Evolutionary conservation across 2,329 filamentous ascomycete species (phyloP).

Genomic region (Fusarium graminum): DNA sequence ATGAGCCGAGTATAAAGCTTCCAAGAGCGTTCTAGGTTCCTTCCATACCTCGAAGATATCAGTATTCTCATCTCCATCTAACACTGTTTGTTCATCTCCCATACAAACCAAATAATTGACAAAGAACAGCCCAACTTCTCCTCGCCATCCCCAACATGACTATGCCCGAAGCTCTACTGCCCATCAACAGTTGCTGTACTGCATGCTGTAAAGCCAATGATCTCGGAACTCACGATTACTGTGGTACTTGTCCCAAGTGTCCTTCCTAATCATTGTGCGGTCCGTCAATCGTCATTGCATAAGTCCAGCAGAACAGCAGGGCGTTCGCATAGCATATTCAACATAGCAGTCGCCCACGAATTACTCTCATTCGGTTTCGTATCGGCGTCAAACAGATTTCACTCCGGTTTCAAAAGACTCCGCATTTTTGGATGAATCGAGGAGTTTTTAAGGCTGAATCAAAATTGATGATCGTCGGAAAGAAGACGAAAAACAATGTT

Average conservation of each 20-base stretch:
- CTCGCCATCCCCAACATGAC: conserved; percentile 34
- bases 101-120: conserved; percentile 8
- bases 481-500: not conserved
- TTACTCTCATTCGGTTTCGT: not conserved
- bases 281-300: not conserved
- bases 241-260: conserved; percentile 51
- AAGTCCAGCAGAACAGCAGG: not conserved
- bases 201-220: conserved; percentile 52
- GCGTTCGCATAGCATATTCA: not conserved
- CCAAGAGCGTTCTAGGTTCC: conserved; percentile 21
- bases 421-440: not conserved
- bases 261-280: conserved; percentile 31
- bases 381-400: conserved; percentile 1
- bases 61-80: conserved; percentile 18
- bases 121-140: conserved; percentile 1
- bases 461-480: not conserved
- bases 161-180: conserved; percentile 29
- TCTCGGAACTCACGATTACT: conserved; percentile 52
- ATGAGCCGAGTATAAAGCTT: conserved; percentile 44
- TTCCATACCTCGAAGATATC: conserved; percentile 10
- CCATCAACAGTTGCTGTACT: conserved; percentile 48
- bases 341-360: not conserved
- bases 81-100: not conserved
- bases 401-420: not conserved
- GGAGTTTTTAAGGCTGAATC: not conserved